Percentiles rank a stretch among this genome's conserved stretches.
Evolutionary conservation across 106 monocot species (phyloP).

Genomic region (Posidonia australis): DNA sequence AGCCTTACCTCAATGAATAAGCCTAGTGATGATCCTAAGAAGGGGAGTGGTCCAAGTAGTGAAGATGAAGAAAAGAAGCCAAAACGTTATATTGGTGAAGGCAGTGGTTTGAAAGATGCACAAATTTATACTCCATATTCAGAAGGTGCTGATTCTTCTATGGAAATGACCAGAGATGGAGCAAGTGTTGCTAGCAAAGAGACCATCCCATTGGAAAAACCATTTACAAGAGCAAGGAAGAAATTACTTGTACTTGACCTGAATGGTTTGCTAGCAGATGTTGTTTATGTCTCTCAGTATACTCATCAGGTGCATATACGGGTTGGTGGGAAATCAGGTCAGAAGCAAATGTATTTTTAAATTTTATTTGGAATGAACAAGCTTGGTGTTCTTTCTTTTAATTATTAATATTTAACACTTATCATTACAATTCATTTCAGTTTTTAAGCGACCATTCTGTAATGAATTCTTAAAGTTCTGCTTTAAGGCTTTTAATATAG

Average conservation of each 20-base stretch:
- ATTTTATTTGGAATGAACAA: conserved; percentile 8
- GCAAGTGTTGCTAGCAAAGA: no score
- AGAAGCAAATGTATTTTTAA: not conserved
- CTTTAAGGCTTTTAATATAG: conserved; percentile 67
- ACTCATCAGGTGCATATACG: no score
- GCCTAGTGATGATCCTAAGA: not conserved
- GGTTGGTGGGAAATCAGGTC: conserved; percentile 32
- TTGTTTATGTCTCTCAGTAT: no score
- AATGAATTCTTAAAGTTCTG: conserved; percentile 73
- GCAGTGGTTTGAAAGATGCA: not conserved
- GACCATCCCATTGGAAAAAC: no score
- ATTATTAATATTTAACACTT: not conserved
- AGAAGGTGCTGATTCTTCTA: not conserved
- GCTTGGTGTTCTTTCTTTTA: not conserved
- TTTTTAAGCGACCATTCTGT: conserved; percentile 71
- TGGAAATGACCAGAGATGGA: no score
- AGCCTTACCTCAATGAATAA: not conserved
- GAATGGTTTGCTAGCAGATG: no score
- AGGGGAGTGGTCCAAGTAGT: no score
- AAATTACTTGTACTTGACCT: no score
- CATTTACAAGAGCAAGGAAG: no score
- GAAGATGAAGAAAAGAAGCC: no score
- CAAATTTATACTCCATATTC: not conserved
- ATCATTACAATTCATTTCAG: conserved; percentile 10
- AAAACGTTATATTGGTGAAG: not conserved